Evolutionary conservation across 1,139 yeast species (phyloP), one percentile per base, ranked within the genome.

Genomic region (Magnusiomyces tetraspermus): DNA sequence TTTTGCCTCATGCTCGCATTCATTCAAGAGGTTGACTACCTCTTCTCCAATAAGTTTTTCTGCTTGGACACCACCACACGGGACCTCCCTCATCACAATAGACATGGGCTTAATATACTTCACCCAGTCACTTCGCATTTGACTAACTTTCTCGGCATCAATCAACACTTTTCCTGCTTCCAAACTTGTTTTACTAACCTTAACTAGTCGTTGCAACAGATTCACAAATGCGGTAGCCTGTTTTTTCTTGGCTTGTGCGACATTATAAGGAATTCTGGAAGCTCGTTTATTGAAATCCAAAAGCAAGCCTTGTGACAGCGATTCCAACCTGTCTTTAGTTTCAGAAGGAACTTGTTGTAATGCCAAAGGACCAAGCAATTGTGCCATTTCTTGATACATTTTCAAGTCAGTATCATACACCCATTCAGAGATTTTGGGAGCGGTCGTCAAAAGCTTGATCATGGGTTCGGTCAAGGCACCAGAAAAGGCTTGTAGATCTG

Each of bases 391-490:
- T 55, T 76, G 77, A 67, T 83, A 85, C 69, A 83, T 76, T 13
- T 76, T 68, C 59, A 76, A 63, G 65, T 89, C 96, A 63, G 89
- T 84, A 46, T 75, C 70, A 49, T 75, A 64, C 19, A 85, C 76
- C 95, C 95, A 86, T 19, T 75, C 76, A 6, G 73, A 63, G 6
- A 82, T 64, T 3, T 68, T 64, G 15, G 77, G 77, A n/a, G n/a
- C n/a, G 11, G 77, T 70, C 15, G 74, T 72, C 60, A 83, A 78
- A 21, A 87, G 69, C 58, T 78, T 78, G 62, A 77, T 78, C 38
- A 83, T 84, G 1, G 88, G 87, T 0, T 80, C 73, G 0, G 92
- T 80, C 52, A 86, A 72, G 1, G 80, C 75, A 11, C 82, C 75
- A 51, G 76, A 76, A 66, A 85, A 85, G 6, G 78, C 71, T 15